Conservation (phyloP, 2,329 filamentous ascomycete genomes). For the Tetracladium maxilliforme region DNA sequence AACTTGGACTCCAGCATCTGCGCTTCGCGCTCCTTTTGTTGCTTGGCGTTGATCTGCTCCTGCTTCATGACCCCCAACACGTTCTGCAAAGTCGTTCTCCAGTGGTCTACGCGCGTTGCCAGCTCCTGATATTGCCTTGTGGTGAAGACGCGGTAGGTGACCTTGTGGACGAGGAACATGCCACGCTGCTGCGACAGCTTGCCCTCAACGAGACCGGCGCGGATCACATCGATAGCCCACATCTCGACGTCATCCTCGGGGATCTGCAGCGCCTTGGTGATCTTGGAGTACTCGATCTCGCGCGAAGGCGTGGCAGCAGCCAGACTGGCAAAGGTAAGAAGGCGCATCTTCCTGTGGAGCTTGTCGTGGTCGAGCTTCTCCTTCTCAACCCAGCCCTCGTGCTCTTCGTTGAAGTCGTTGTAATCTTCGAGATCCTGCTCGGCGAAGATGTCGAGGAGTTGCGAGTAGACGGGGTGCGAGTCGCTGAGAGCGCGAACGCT, state of each 20-base stretch:
- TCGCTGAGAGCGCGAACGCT: constrained; percentile 77
- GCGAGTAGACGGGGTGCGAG: constrained; percentile 71
- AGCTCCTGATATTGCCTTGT: constrained; percentile 98
- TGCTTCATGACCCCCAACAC: constrained; percentile 66
- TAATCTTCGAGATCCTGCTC: constrained; percentile 91
- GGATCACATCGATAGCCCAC: constrained; percentile 98
- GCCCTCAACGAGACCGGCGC: constrained; percentile 87
- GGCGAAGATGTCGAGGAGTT: constrained; percentile 90
- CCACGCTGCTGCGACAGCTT: constrained; percentile 87
- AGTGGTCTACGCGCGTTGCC: constrained; percentile 77
- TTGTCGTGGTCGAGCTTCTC: constrained; percentile 57
- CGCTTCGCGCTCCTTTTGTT: constrained; percentile 63
- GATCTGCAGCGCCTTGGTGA: constrained; percentile 74
- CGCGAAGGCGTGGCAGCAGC: constrained; percentile 72
- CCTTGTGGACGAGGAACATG: constrained; percentile 90
- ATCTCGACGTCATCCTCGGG: constrained; percentile 77
- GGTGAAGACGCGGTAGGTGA: constrained; percentile 91
- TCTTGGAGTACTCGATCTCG: constrained; percentile 76
- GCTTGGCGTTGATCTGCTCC: constrained; percentile 67
- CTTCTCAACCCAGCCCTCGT: constrained; percentile 71
- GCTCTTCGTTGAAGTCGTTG: constrained; percentile 87
- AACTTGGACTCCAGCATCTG: constrained; percentile 61
- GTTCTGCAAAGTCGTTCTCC: constrained; percentile 67
- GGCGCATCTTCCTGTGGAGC: constrained; percentile 88
- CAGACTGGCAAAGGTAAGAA: constrained; percentile 82